Conservation (phyloP, 768 basidiomycete genomes). For the Leccinum incarnatum region DNA sequence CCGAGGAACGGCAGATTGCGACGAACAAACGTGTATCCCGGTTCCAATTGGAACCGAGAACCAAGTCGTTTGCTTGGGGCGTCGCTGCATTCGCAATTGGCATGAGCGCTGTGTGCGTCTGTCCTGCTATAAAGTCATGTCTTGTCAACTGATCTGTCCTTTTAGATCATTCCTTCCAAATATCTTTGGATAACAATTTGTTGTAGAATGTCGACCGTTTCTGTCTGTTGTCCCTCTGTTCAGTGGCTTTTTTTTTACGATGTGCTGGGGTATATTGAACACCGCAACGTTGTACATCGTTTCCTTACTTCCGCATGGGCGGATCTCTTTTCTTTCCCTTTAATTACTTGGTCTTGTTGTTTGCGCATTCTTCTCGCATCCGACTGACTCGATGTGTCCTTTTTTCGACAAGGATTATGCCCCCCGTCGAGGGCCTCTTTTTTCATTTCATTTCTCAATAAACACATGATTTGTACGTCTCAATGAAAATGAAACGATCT, state of each 20-base stretch:
- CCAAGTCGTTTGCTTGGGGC: slow-evolving; percentile 81
- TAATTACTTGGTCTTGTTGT: background rate
- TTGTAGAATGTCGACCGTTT: slow-evolving; percentile 15
- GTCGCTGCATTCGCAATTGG: slow-evolving; percentile 81
- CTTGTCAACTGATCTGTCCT: background rate
- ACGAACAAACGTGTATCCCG: slow-evolving; percentile 63
- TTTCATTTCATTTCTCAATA: background rate
- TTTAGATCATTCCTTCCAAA: slow-evolving; percentile 58
- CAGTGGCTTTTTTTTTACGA: slow-evolving; percentile 7
- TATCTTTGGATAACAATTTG: slow-evolving; percentile 43
- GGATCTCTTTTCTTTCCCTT: slow-evolving; percentile 8
- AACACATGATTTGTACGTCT: slow-evolving; percentile 16
- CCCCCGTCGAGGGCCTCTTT: background rate
- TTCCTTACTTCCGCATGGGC: slow-evolving; percentile 11
- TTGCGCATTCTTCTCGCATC: background rate
- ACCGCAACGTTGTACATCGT: slow-evolving; percentile 16
- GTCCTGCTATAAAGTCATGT: background rate
- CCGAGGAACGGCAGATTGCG: slow-evolving; percentile 52
- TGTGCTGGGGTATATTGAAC: slow-evolving; percentile 23
- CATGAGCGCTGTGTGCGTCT: slow-evolving; percentile 72
- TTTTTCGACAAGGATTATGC: slow-evolving; percentile 6
- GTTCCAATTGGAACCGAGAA: slow-evolving; percentile 59
- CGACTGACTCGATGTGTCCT: background rate
- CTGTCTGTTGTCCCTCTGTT: slow-evolving; percentile 7
- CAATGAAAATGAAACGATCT: background rate